A percentile compares a stretch with the other conserved stretches of the same genome.
Conservation (phyloP, 345 rosid genomes). For the Gossypium ekmanianum region DNA sequence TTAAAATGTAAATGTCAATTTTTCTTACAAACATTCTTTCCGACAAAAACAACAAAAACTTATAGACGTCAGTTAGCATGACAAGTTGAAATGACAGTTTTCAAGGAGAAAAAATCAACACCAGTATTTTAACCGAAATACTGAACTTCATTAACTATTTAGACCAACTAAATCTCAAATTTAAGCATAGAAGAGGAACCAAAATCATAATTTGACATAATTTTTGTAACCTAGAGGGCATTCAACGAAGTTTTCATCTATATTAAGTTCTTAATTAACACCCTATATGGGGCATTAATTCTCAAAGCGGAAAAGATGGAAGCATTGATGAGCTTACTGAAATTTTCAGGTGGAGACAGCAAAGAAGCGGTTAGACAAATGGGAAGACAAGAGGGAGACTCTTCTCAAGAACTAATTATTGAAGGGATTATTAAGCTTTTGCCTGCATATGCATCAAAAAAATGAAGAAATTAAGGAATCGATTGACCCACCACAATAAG, state of each 20-base stretch:
- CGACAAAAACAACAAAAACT: too few species aligned
- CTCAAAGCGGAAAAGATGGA: not conserved
- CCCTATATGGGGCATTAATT: not conserved
- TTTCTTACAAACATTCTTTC: too few species aligned
- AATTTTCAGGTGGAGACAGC: slow-evolving; percentile 62
- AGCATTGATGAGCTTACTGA: not conserved
- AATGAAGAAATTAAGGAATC: not conserved
- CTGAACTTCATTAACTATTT: too few species aligned
- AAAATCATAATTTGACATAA: not conserved
- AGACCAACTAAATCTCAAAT: too few species aligned
- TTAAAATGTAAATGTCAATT: too few species aligned
- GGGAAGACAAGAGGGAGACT: slow-evolving; percentile 56
- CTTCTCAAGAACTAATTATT: slow-evolving; percentile 5
- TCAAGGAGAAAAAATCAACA: too few species aligned
- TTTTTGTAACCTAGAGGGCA: not conserved
- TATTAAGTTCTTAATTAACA: not conserved
- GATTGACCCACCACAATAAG: not conserved
- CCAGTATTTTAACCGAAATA: too few species aligned
- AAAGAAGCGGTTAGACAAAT: slow-evolving; percentile 46
- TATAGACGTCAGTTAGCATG: too few species aligned
- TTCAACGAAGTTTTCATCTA: not conserved
- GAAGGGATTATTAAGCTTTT: not conserved
- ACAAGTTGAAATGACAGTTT: too few species aligned
- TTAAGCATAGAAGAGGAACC: too few species aligned
- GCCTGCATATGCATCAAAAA: not conserved